These are phyloP conservation scores for Pichia sp. DNA, from an alignment of 1,139 yeast species.

Conservation along the genomic window DNA sequence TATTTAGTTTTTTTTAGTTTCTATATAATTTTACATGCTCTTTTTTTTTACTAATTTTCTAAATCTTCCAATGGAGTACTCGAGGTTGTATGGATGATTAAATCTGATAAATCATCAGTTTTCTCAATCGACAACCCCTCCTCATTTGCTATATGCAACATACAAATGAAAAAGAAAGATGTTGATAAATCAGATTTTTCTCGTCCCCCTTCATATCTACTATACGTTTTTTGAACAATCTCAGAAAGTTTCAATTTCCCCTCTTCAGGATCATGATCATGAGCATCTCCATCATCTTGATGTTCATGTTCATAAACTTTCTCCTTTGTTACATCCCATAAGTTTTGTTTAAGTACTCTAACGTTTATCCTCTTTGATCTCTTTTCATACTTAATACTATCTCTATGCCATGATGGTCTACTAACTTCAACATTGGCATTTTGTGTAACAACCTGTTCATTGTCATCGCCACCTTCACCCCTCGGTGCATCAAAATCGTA, in stretches of 20 bases:
- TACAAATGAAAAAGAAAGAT: conserved; percentile 79
- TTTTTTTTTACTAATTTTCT: not conserved
- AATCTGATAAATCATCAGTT: conserved; percentile 51
- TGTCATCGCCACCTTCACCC: not conserved
- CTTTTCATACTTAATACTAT: conserved; percentile 57
- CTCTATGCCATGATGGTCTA: conserved; percentile 9
- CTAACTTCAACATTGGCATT: not conserved
- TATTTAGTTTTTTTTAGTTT: not conserved
- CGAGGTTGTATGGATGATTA: conserved; percentile 33
- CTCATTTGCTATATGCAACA: conserved; percentile 84
- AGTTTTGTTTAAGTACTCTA: conserved; percentile 66
- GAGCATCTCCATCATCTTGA: too few species aligned
- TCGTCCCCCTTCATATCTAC: conserved; percentile 44
- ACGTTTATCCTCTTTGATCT: conserved; percentile 85
- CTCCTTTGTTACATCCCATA: conserved; percentile 48
- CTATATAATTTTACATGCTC: not conserved
- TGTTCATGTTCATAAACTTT: conserved; percentile 7
- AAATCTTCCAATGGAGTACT: not conserved
- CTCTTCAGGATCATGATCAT: too few species aligned
- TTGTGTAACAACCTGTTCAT: not conserved
- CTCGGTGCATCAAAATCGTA: conserved; percentile 20
- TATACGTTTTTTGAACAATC: conserved; percentile 44
- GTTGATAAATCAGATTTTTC: conserved; percentile 67
- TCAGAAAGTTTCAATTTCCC: conserved; percentile 27
- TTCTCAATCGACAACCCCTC: conserved; percentile 65